phyloP scores from a whole-genome alignment of 345 rosid species.

The Eucalyptus guilfoylei region DNA sequence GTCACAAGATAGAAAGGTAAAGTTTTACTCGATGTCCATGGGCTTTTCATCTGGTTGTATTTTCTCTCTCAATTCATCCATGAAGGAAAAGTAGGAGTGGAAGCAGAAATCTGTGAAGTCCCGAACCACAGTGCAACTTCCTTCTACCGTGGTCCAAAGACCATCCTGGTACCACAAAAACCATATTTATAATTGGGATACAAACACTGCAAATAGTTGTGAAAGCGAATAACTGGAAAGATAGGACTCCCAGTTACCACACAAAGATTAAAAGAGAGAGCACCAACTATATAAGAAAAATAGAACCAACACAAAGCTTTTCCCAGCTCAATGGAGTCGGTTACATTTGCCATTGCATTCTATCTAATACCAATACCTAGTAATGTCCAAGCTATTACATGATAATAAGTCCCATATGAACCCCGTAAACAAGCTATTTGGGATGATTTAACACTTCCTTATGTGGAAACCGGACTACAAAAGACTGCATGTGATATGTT shows the following conservation, averaged over 20 bases:
- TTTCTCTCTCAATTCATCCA: conserved; percentile 73
- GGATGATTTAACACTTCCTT: neutral
- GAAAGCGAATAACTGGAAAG: neutral
- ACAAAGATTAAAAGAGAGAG: neutral
- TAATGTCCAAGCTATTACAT: neutral
- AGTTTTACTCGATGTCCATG: conserved; percentile 38
- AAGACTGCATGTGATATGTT: neutral
- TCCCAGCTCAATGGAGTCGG: neutral
- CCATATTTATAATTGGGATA: neutral
- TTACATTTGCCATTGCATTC: neutral
- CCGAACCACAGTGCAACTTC: conserved; percentile 57
- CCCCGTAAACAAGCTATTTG: neutral
- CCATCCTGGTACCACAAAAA: conserved; percentile 38
- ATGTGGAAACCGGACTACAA: neutral
- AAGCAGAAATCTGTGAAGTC: conserved; percentile 86
- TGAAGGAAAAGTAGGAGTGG: conserved; percentile 78
- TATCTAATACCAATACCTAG: neutral
- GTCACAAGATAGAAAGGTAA: neutral
- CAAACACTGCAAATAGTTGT: neutral
- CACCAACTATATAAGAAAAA: neutral
- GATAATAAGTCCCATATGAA: neutral
- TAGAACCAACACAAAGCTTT: neutral
- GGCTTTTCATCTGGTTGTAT: conserved; percentile 40
- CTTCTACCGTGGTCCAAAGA: conserved; percentile 39
- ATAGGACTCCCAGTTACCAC: neutral